Evolutionary conservation across 2,329 filamentous ascomycete genomes (phyloP).

Genomic region (Diaporthe amygdali): DNA sequence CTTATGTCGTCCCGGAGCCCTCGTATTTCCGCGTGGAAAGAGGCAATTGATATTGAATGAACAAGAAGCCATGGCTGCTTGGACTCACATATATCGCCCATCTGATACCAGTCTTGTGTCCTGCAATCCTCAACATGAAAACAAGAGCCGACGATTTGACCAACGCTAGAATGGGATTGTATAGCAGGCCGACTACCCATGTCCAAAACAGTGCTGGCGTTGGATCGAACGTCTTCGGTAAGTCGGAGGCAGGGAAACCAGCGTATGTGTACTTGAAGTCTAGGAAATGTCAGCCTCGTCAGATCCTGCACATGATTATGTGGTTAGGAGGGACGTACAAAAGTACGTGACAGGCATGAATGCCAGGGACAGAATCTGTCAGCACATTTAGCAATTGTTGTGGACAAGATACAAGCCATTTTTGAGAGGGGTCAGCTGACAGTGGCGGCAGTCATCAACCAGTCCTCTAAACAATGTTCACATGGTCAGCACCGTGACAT

Average conservation of each 20-base stretch:
- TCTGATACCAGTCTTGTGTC: neutral
- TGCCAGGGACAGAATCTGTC: neutral
- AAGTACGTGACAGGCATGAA: neutral
- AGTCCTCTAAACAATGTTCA: neutral
- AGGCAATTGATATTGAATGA: too few relatives aligned
- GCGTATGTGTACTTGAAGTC: neutral
- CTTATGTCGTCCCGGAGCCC: too few relatives aligned
- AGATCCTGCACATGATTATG: neutral
- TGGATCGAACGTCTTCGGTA: neutral
- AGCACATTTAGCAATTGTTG: too few relatives aligned
- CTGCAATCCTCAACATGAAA: neutral
- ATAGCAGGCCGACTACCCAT: neutral
- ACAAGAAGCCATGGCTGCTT: too few relatives aligned
- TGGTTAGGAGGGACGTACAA: neutral
- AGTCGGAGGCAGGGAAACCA: neutral
- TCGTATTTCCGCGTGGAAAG: too few relatives aligned
- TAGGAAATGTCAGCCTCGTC: neutral
- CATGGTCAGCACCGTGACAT: neutral
- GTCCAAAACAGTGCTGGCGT: neutral
- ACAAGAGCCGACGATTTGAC: neutral
- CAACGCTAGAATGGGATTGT: neutral
- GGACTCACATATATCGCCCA: neutral
- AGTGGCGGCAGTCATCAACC: neutral
- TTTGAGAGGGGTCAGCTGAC: neutral
- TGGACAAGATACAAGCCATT: accelerated